Evolutionary conservation across 202 grass and related monocot species (phyloP).

Genomic region (Musa balbisiana): DNA sequence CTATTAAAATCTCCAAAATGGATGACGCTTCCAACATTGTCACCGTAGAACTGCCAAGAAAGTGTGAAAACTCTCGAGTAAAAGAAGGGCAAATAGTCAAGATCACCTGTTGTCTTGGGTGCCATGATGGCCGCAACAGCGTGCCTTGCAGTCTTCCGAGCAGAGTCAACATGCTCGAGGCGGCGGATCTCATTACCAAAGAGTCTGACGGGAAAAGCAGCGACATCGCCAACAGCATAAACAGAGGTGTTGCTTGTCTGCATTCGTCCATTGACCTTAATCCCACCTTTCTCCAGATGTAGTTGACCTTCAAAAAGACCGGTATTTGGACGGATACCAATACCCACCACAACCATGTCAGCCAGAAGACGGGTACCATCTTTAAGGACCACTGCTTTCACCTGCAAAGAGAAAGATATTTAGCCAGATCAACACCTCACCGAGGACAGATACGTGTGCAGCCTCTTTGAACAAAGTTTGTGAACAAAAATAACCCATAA

Average conservation of each 20-base stretch:
- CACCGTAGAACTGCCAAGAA: slow-evolving; percentile 94
- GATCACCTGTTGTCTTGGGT: slow-evolving; percentile 44
- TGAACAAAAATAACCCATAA: background rate
- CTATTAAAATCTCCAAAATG: slow-evolving; percentile 63
- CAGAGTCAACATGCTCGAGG: slow-evolving; percentile 88
- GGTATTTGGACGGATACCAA: slow-evolving; percentile 76
- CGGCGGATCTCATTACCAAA: slow-evolving; percentile 54
- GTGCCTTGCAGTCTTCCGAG: slow-evolving; percentile 81
- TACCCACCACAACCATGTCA: slow-evolving; percentile 91
- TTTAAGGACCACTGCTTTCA: slow-evolving; percentile 63
- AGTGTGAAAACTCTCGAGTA: slow-evolving; percentile 92
- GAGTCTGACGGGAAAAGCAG: slow-evolving; percentile 70
- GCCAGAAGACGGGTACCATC: slow-evolving; percentile 59
- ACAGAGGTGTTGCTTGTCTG: slow-evolving; percentile 73
- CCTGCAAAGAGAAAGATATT: slow-evolving; percentile 37
- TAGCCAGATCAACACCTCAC: background rate
- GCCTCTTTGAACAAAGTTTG: background rate
- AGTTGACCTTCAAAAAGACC: slow-evolving; percentile 83
- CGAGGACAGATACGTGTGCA: background rate
- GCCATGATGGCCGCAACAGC: slow-evolving; percentile 75
- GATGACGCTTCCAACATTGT: slow-evolving; percentile 67
- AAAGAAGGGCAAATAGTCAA: slow-evolving; percentile 89
- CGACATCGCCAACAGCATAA: slow-evolving; percentile 87
- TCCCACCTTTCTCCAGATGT: slow-evolving; percentile 64
- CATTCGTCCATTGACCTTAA: slow-evolving; percentile 87